Evolutionary conservation across 2,329 filamentous ascomycete genomes (phyloP).

Genomic region (Colletotrichum sojae): DNA sequence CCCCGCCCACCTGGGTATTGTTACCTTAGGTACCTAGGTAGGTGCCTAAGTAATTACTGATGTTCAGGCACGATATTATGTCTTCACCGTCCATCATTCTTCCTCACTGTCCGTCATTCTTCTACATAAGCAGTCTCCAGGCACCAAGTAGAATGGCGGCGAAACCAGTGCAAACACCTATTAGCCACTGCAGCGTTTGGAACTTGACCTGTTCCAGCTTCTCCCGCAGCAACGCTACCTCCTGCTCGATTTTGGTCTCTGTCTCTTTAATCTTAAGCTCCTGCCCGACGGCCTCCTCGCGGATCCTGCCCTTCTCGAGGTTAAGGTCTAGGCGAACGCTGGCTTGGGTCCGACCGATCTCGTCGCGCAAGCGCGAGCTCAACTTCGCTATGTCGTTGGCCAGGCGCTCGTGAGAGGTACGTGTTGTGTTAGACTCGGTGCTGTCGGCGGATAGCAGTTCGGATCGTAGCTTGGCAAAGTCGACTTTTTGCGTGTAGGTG

Average conservation of each 20-base stretch:
- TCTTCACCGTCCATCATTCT: no score
- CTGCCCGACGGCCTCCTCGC: conserved; percentile 96
- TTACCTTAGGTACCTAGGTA: no score
- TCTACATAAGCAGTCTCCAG: conserved; percentile 77
- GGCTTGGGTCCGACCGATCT: conserved; percentile 94
- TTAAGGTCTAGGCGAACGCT: conserved; percentile 94
- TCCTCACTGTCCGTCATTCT: neutral
- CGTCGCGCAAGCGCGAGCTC: conserved; percentile 89
- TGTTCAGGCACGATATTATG: no score
- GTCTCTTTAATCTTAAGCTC: conserved; percentile 99
- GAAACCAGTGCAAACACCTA: conserved; percentile 83
- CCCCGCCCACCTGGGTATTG: no score
- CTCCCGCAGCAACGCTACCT: conserved; percentile 90
- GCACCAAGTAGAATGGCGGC: conserved; percentile 78
- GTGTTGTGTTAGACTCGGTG: conserved; percentile 89
- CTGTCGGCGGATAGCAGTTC: conserved; percentile 94
- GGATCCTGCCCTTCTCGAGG: conserved; percentile 94
- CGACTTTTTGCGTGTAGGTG: conserved; percentile 89
- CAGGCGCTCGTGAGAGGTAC: conserved; percentile 90
- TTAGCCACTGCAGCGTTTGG: conserved; percentile 97
- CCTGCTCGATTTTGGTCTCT: conserved; percentile 98
- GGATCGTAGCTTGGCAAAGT: conserved; percentile 96
- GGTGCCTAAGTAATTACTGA: no score
- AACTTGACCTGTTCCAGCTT: conserved; percentile 98
- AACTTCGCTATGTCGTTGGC: conserved; percentile 96